Conservation (phyloP, 352 stramenopile genomes). For the Albugo laibachii region DNA sequence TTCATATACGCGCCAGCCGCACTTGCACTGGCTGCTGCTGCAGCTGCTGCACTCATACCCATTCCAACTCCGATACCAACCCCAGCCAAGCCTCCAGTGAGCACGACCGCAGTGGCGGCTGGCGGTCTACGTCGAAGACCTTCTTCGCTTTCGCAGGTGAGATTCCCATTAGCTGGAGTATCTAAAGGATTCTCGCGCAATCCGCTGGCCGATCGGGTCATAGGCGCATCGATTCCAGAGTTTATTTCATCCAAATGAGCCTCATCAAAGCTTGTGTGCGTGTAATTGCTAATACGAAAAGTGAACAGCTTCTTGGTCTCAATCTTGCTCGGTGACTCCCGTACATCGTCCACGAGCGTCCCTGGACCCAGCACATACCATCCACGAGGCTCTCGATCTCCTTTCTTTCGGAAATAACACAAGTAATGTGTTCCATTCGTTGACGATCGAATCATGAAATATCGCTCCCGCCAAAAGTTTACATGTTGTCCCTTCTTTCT, state of each 20-base stretch:
- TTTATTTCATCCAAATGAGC: conserved; percentile 13
- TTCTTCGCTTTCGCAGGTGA: conserved; percentile 19
- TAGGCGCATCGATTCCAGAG: not conserved
- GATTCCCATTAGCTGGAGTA: conserved; percentile 6
- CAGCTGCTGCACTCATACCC: conserved; percentile 43
- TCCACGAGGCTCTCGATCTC: conserved; percentile 57
- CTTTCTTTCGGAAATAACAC: conserved; percentile 72
- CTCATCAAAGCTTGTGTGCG: conserved; percentile 24
- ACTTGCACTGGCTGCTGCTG: conserved; percentile 28
- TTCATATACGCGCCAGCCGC: conserved; percentile 12
- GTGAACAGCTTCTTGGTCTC: conserved; percentile 76
- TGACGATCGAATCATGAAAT: conserved; percentile 78
- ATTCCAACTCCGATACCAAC: conserved; percentile 61
- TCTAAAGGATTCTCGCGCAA: conserved; percentile 9
- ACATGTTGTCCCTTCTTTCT: conserved; percentile 76
- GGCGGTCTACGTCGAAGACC: conserved; percentile 28
- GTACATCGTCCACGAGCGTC: conserved; percentile 67
- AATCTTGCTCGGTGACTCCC: conserved; percentile 70
- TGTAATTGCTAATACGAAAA: conserved; percentile 52
- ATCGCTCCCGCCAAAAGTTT: conserved; percentile 67
- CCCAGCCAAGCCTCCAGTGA: conserved; percentile 55
- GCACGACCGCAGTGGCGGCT: conserved; percentile 58
- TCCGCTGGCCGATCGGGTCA: not conserved
- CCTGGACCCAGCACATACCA: conserved; percentile 65
- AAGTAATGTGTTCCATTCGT: conserved; percentile 58